Percentiles rank a stretch among this genome's conserved stretches.
phyloP scores from a whole-genome alignment of 2,329 filamentous ascomycete species.

The Colletotrichum graminicola region DNA sequence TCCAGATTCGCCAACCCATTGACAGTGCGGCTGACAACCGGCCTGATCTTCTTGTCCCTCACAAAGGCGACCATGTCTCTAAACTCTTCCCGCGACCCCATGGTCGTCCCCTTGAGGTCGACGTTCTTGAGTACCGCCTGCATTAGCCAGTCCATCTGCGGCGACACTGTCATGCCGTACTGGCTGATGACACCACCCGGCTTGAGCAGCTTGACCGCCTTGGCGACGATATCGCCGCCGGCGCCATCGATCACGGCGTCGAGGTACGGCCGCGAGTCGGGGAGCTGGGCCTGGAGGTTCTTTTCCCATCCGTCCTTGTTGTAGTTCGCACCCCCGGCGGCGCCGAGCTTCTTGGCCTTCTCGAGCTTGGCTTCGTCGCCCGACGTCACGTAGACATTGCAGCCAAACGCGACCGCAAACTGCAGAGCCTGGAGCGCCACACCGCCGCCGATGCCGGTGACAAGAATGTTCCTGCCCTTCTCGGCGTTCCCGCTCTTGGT shows the following conservation, averaged over 20 bases:
- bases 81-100: conserved; percentile 93
- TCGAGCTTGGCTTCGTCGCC: conserved; percentile 81
- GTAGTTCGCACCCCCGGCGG: conserved; percentile 85
- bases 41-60: conserved; percentile 76
- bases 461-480: conserved; percentile 78
- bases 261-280: conserved; percentile 74
- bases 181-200: conserved; percentile 84
- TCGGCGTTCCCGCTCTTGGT: conserved; percentile 78
- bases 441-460: conserved; percentile 94
- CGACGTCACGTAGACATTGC: conserved; percentile 85
- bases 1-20: conserved; percentile 80
- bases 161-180: conserved; percentile 91
- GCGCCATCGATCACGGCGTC: conserved; percentile 94
- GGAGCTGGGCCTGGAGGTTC: conserved; percentile 73
- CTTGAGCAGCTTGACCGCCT: conserved; percentile 77
- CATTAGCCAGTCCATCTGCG: conserved; percentile 91
- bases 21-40: conserved; percentile 81
- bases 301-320: conserved; percentile 85
- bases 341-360: conserved; percentile 78
- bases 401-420: conserved; percentile 81
- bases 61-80: conserved; percentile 91
- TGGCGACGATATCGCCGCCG: conserved; percentile 84
- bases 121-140: conserved; percentile 86
- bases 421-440: conserved; percentile 86
- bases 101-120: conserved; percentile 86